Evolutionary conservation across 2,329 filamentous ascomycete species (phyloP).

Genomic region (Epichloe typhina): DNA sequence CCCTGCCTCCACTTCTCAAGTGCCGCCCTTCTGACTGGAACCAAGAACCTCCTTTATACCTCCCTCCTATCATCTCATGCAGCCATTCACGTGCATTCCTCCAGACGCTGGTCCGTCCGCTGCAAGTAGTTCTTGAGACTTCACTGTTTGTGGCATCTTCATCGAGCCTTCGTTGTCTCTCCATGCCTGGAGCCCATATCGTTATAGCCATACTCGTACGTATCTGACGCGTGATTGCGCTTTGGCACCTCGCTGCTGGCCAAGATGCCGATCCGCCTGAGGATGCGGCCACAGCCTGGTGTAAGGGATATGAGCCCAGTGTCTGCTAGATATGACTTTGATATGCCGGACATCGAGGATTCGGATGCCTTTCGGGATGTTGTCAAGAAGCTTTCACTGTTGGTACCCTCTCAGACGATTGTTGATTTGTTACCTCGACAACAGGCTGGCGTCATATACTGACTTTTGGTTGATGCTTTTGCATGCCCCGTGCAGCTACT

Average conservation of each 20-base stretch:
- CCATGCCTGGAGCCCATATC: too few relatives aligned
- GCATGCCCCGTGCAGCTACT: slow-evolving; percentile 33
- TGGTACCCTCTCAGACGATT: slow-evolving; percentile 13
- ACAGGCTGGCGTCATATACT: neutral
- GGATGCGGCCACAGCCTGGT: slow-evolving; percentile 18
- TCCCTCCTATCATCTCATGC: too few relatives aligned
- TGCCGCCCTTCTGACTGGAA: too few relatives aligned
- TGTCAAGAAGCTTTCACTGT: slow-evolving; percentile 55
- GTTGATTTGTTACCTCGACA: neutral
- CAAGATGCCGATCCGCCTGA: slow-evolving; percentile 25
- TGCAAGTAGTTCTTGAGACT: too few relatives aligned
- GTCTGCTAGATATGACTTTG: slow-evolving; percentile 19
- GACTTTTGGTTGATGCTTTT: slow-evolving; percentile 3
- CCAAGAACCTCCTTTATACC: too few relatives aligned
- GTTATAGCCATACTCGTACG: too few relatives aligned
- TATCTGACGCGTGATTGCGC: too few relatives aligned
- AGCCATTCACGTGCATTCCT: too few relatives aligned
- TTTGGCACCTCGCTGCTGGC: neutral
- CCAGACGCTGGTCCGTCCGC: too few relatives aligned
- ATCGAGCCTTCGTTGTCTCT: too few relatives aligned
- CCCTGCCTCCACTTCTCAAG: too few relatives aligned
- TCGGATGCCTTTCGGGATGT: slow-evolving; percentile 50
- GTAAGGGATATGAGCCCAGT: slow-evolving; percentile 22
- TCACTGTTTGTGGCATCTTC: too few relatives aligned
- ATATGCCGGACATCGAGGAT: slow-evolving; percentile 42